Base-by-base conservation (phyloP, 208 protist species). In the Trypanosoma brucei region DNA sequence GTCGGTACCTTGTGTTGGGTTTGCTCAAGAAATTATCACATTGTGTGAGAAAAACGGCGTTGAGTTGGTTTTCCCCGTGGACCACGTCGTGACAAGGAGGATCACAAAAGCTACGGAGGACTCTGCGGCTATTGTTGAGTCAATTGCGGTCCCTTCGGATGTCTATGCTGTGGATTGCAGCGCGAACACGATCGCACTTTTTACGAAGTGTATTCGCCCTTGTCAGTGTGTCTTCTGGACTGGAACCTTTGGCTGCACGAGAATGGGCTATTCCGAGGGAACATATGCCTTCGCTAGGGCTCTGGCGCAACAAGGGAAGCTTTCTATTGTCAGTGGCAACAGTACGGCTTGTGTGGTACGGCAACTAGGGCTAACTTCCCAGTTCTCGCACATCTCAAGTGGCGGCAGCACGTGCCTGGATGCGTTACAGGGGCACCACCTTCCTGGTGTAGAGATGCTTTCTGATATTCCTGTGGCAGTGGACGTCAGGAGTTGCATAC, bases 401-500 rank as follows among this genome's bases (percentile, higher is more conserved):
- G 98, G 98, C 53, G 98, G 98, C 48, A 91, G 98, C 54, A 95
- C 98, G 14, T 97, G 86, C 22, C 84, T 99, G 30, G 97, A 99
- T 73, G 81, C 99, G 4, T 83, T 99, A 3, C 95, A 99, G 74
- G 98, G 98, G 30, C 76, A 83, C 50, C 70, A 80, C 35, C 76
- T 98, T 33, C 92, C 91, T 22, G 95, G 91, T 49, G 75, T 97
- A 22, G 81, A 84, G 68, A 78, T 87, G 35, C 82, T 97, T 34
- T 85, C 83, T n/a, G 89, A 95, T 58, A 71, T 76, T 13, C 46
- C 65, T 2, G 66, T 75, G 7, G 51, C 68, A 30, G 54, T 76
- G 42, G 78, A 75, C 30, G 65, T 61, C 14, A 73, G 72, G 42
- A 66, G 49, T 54, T 70, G 69, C 48, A 61, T 80, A 36, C 82